Conservation (phyloP, 2,329 filamentous ascomycete genomes). For the Sphaceloma murrayae region DNA sequence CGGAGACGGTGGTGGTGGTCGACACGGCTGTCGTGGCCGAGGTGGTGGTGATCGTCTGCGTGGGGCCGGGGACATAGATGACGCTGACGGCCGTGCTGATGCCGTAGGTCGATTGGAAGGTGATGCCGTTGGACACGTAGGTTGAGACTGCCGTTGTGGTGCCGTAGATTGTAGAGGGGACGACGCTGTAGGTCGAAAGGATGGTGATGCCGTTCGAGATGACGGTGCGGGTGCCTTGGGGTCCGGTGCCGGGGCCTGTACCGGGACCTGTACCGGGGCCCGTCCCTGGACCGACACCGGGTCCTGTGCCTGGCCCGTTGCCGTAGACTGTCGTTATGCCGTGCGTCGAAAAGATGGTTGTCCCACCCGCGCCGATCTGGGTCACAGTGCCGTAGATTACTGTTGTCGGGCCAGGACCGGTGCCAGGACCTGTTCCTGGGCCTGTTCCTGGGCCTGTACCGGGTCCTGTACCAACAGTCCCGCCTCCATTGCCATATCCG, state of each 20-base stretch:
- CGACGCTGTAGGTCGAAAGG: slow-evolving; percentile 20
- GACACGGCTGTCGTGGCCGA: slow-evolving; percentile 19
- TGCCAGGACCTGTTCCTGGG: slow-evolving; percentile 15
- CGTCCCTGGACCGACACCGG: slow-evolving; percentile 16
- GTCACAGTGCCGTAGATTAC: slow-evolving; percentile 22
- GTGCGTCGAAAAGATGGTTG: slow-evolving; percentile 22
- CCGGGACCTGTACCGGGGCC: slow-evolving; percentile 18
- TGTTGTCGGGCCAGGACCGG: slow-evolving; percentile 18
- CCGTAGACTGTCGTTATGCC: slow-evolving; percentile 23
- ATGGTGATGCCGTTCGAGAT: slow-evolving; percentile 23
- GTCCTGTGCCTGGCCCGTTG: slow-evolving; percentile 22
- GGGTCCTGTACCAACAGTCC: slow-evolving; percentile 11
- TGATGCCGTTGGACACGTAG: slow-evolving; percentile 23
- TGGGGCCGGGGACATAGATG: slow-evolving; percentile 21
- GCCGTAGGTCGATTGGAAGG: slow-evolving; percentile 22
- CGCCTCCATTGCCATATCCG: slow-evolving; percentile 22
- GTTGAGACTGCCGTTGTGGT: slow-evolving; percentile 23
- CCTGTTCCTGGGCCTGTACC: slow-evolving; percentile 18
- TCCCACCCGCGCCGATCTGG: slow-evolving; percentile 11
- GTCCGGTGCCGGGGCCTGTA: slow-evolving; percentile 19
- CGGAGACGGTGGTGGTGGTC: slow-evolving; percentile 19
- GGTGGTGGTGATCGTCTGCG: slow-evolving; percentile 24
- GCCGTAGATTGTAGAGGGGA: slow-evolving; percentile 23
- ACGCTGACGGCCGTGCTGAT: slow-evolving; percentile 24
- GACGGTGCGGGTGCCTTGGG: slow-evolving; percentile 19